A percentile compares a stretch with the other conserved stretches of the same genome.
Conservation (phyloP, 257 asterid genomes). For the Petunia secreta region DNA sequence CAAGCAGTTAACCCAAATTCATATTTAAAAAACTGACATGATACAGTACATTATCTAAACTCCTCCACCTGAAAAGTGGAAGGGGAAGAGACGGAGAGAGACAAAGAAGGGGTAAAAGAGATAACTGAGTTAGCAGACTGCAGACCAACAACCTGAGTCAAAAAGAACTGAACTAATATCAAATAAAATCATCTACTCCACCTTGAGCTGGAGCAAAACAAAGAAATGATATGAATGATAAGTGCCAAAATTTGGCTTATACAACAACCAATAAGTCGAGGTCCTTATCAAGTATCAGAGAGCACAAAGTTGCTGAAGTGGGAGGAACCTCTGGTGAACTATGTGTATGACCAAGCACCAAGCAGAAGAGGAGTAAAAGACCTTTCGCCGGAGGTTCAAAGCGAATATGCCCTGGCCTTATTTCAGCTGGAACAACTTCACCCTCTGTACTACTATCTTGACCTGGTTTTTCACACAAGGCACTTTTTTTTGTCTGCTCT, state of each 20-base stretch:
- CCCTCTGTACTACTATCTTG: slow-evolving; percentile 11
- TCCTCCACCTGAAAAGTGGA: slow-evolving; percentile 17
- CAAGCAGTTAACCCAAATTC: slow-evolving; percentile 6
- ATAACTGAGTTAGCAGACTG: background rate
- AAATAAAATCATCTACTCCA: no score
- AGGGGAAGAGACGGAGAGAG: background rate
- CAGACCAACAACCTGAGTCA: background rate
- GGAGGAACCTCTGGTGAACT: background rate
- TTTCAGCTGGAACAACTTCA: slow-evolving; percentile 25
- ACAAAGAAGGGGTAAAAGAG: background rate
- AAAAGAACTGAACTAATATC: no score
- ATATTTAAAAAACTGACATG: slow-evolving; percentile 4
- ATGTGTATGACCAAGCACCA: background rate
- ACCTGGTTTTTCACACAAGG: background rate
- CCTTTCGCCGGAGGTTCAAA: slow-evolving; percentile 19
- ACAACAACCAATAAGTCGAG: background rate
- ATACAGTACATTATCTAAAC: background rate
- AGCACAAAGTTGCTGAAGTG: no score
- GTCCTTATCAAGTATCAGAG: background rate
- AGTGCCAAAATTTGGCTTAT: background rate
- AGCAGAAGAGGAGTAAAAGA: background rate
- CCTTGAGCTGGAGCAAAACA: background rate
- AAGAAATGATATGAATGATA: background rate
- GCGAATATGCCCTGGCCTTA: background rate
- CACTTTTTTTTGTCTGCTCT: slow-evolving; percentile 15